These are phyloP conservation scores for Fraxinus excelsior DNA, from an alignment of 257 asterid species.

Conservation along the genomic window DNA sequence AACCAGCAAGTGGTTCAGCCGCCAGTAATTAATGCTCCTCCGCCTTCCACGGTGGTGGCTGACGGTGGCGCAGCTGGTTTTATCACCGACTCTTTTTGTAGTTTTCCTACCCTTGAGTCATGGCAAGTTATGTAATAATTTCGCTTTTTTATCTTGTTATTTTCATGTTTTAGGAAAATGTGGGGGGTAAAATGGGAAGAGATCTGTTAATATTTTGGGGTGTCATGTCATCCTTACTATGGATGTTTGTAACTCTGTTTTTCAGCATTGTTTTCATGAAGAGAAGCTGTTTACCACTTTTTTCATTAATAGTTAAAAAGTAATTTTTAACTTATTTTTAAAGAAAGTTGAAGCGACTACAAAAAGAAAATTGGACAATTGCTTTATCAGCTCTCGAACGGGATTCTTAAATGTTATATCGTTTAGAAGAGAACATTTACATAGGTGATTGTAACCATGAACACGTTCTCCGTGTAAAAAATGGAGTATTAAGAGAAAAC, in stretches of 20 bases:
- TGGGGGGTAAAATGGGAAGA: conserved; percentile 34
- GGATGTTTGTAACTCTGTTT: neutral
- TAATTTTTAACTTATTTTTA: too few species aligned
- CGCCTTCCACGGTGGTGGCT: conserved; percentile 19
- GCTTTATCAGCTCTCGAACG: too few species aligned
- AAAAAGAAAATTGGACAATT: too few species aligned
- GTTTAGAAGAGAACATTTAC: too few species aligned
- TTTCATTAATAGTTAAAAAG: too few species aligned
- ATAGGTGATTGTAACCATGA: too few species aligned
- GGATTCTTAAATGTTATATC: too few species aligned
- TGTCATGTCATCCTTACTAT: neutral
- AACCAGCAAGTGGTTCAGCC: conserved; percentile 17
- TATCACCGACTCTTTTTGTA: conserved; percentile 39
- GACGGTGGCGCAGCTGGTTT: conserved; percentile 30
- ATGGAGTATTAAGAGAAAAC: too few species aligned
- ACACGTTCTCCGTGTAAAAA: too few species aligned
- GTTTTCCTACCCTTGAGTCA: conserved; percentile 64
- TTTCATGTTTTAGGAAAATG: conserved; percentile 6
- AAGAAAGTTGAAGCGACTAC: too few species aligned
- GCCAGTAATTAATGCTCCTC: conserved; percentile 9
- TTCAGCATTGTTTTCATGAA: neutral
- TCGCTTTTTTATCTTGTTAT: neutral
- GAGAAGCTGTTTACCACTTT: neutral
- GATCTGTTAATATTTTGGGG: conserved; percentile 10
- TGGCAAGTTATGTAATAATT: conserved; percentile 36